Evolutionary conservation across 2,329 filamentous ascomycete species (phyloP).

Genomic region (Penicillium sclerotiorum): DNA sequence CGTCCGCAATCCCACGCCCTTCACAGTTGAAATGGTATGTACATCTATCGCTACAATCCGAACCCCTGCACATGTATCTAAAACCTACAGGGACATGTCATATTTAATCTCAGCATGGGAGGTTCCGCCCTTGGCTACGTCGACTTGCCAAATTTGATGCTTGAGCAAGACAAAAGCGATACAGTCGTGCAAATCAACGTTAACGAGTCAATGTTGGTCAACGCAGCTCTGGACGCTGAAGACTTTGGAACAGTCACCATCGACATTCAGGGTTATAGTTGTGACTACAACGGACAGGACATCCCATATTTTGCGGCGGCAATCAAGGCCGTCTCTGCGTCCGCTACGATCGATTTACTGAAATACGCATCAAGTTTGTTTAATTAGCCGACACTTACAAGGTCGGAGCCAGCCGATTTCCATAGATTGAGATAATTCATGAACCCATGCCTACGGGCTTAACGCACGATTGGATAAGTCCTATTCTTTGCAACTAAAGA

Average conservation of each 20-base stretch:
- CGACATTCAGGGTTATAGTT: conserved; percentile 25
- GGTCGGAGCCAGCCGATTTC: too few species aligned
- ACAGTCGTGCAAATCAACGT: conserved; percentile 20
- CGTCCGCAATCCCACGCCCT: conserved; percentile 23
- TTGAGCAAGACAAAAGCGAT: conserved; percentile 15
- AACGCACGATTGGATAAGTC: too few species aligned
- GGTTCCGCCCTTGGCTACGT: conserved; percentile 24
- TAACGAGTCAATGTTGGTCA: conserved; percentile 21
- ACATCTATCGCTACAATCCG: too few species aligned
- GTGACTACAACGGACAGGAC: conserved; percentile 28
- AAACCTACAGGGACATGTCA: conserved; percentile 28
- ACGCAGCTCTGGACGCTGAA: conserved; percentile 22
- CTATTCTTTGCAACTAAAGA: neutral
- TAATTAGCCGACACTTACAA: too few species aligned
- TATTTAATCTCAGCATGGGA: conserved; percentile 28
- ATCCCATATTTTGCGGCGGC: conserved; percentile 31
- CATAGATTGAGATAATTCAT: too few species aligned
- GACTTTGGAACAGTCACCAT: conserved; percentile 24
- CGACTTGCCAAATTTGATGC: conserved; percentile 24
- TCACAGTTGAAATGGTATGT: conserved; percentile 28
- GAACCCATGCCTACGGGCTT: too few species aligned
- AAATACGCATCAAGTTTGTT: conserved; percentile 23
- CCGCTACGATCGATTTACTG: conserved; percentile 21
- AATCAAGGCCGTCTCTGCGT: conserved; percentile 23
- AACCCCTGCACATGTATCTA: too few species aligned